A percentile compares a stretch with the other conserved stretches of the same genome.
These are phyloP conservation scores for Nakazawaea ernobii DNA, from an alignment of 805 yeast genomes.

Conservation along the genomic window DNA sequence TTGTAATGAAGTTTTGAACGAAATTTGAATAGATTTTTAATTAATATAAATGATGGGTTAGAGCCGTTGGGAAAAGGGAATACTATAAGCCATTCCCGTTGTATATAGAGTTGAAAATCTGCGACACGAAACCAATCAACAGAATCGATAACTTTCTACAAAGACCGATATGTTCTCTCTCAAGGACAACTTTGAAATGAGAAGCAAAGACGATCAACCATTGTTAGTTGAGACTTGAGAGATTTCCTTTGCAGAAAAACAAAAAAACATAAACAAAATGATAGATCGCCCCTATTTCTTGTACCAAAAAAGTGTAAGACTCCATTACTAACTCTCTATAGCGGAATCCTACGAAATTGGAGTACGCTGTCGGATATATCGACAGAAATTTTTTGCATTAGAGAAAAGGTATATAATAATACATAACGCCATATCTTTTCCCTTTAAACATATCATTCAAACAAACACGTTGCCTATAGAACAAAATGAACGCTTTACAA, in stretches of 20 bases:
- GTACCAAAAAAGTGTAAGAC: conserved; percentile 4
- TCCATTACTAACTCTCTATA: not conserved
- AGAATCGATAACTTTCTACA: no score
- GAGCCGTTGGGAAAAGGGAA: no score
- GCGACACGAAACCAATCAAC: no score
- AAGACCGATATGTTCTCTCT: no score
- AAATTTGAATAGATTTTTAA: no score
- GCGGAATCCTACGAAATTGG: not conserved
- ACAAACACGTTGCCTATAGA: not conserved
- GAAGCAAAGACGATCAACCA: no score
- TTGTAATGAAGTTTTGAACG: no score
- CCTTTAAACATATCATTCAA: not conserved
- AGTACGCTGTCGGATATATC: conserved; percentile 10
- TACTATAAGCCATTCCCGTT: no score
- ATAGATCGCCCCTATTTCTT: not conserved
- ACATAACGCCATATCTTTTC: not conserved
- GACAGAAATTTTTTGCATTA: not conserved
- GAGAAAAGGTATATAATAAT: not conserved
- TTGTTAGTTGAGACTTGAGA: not conserved
- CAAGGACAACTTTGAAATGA: no score
- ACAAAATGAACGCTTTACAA: not conserved
- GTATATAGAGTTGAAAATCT: no score
- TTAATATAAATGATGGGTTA: no score
- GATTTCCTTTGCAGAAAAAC: not conserved
- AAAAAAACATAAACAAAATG: not conserved